Conservation (phyloP, 495 filamentous ascomycete species). For the Copromyces sp. region DNA sequence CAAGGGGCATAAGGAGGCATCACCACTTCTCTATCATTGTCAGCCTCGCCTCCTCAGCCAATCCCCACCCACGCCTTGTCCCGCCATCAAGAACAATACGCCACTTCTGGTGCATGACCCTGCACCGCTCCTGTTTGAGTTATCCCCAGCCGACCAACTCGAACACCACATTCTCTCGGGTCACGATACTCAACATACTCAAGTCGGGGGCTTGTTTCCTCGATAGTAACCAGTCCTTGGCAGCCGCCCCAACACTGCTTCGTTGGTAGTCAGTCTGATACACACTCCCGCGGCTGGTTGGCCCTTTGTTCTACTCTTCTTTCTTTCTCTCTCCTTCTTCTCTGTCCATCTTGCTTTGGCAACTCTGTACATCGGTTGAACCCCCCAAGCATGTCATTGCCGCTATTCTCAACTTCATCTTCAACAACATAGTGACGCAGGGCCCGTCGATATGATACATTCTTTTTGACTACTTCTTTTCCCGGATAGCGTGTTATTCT, state of each 20-base stretch:
- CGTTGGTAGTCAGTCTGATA: neutral
- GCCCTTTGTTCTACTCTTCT: neutral
- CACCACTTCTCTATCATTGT: neutral
- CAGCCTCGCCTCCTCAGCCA: conserved; percentile 25
- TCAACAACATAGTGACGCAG: conserved; percentile 14
- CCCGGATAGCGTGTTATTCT: neutral
- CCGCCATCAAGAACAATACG: conserved; percentile 18
- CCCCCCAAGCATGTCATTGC: conserved; percentile 12
- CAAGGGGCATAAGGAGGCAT: conserved; percentile 10
- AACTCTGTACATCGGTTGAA: conserved; percentile 17
- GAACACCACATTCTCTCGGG: neutral
- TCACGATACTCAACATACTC: neutral
- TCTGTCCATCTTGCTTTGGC: conserved; percentile 12
- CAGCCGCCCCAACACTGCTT: neutral
- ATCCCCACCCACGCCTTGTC: conserved; percentile 3
- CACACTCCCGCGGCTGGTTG: neutral
- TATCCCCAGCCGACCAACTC: conserved; percentile 7
- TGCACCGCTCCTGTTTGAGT: conserved; percentile 25
- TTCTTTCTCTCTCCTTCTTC: conserved; percentile 2
- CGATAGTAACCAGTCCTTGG: neutral
- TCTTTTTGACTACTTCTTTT: conserved; percentile 19
- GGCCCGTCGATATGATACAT: conserved; percentile 19
- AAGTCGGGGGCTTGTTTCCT: neutral
- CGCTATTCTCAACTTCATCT: conserved; percentile 18
- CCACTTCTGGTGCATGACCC: conserved; percentile 15